These are phyloP conservation scores for Aspergillus tubingensis DNA, from an alignment of 2,329 filamentous ascomycete species.

Conservation along the genomic window DNA sequence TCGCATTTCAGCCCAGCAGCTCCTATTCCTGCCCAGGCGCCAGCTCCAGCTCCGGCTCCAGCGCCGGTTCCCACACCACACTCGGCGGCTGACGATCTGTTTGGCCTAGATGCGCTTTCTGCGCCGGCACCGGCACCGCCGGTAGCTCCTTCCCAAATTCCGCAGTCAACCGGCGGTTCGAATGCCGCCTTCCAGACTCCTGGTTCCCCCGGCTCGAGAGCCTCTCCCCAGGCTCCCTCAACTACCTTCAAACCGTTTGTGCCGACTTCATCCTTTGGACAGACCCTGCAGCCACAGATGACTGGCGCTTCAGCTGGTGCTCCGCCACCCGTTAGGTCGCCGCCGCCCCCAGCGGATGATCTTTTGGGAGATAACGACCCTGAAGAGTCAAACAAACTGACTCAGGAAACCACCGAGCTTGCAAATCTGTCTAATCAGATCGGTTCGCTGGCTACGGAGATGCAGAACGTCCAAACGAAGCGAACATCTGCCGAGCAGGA, in stretches of 20 bases:
- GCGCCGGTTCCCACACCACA: conserved; percentile 60
- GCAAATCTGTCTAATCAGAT: conserved; percentile 97
- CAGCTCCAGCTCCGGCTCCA: conserved; percentile 47
- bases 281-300: conserved; percentile 72
- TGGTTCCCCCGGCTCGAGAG: conserved; percentile 49
- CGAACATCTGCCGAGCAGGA: conserved; percentile 78
- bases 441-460: conserved; percentile 84
- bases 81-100: conserved; percentile 89
- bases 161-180: conserved; percentile 75
- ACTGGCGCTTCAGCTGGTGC: conserved; percentile 63
- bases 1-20: conserved; percentile 37
- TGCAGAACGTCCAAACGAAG: conserved; percentile 88
- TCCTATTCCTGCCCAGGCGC: conserved; percentile 46
- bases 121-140: conserved; percentile 51
- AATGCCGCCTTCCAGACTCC: conserved; percentile 57
- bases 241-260: conserved; percentile 84
- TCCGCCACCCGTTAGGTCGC: conserved; percentile 37
- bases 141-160: conserved; percentile 59
- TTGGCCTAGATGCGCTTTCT: conserved; percentile 80
- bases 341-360: conserved; percentile 70
- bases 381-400: conserved; percentile 83
- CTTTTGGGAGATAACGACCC: conserved; percentile 88
- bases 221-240: conserved; percentile 41
- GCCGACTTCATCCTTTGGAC: conserved; percentile 89
- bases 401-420: conserved; percentile 84